Conservation (phyloP, 1,284 basidiomycete species). For the Taiwanofungus camphoratus region DNA sequence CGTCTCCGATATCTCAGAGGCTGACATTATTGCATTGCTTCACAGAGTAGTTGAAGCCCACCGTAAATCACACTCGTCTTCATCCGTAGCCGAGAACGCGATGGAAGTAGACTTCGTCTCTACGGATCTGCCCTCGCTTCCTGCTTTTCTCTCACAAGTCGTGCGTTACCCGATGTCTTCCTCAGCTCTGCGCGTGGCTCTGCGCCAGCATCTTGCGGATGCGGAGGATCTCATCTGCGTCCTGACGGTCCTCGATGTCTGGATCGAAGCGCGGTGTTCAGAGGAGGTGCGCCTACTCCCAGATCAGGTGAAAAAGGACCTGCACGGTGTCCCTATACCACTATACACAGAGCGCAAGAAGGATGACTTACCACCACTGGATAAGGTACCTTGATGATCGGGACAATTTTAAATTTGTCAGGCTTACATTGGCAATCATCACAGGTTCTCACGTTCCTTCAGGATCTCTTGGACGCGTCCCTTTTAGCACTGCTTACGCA, state of each 20-base stretch:
- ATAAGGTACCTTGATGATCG: constrained; percentile 37
- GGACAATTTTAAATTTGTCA: not conserved
- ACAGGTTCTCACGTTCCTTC: constrained; percentile 54
- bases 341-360: constrained; percentile 1
- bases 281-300: constrained; percentile 37
- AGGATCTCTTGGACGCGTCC: constrained; percentile 60
- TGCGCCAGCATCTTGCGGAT: constrained; percentile 48
- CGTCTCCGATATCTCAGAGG: constrained; percentile 58
- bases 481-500: constrained; percentile 61
- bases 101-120: constrained; percentile 53
- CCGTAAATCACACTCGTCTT: constrained; percentile 21
- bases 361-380: constrained; percentile 27
- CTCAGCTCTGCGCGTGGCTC: constrained; percentile 45
- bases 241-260: constrained; percentile 46
- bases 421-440: not conserved
- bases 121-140: constrained; percentile 36
- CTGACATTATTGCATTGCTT: constrained; percentile 50
- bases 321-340: constrained; percentile 17
- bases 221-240: constrained; percentile 47
- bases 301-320: constrained; percentile 29
- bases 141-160: constrained; percentile 44
- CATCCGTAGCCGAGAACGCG: constrained; percentile 30
- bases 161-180: constrained; percentile 50
- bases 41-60: constrained; percentile 35
- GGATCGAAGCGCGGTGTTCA: constrained; percentile 42